phyloP scores from a whole-genome alignment of 2,329 filamentous ascomycete species.

The Coniochaeta ligniaria region DNA sequence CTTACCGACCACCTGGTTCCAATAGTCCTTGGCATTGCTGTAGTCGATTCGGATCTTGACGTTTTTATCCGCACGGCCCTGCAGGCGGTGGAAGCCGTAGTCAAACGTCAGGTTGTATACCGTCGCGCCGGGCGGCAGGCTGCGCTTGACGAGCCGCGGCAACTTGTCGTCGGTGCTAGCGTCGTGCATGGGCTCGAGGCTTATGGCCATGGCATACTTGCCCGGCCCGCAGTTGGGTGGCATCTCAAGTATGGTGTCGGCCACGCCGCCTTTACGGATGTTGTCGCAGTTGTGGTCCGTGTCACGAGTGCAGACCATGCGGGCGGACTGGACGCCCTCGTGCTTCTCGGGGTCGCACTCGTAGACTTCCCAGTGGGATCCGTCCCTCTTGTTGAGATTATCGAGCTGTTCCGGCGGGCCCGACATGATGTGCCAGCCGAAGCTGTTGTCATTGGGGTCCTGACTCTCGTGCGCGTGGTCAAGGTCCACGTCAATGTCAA shows the following conservation, averaged over 20 bases:
- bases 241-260: conserved; percentile 22
- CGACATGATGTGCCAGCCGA: conserved; percentile 24
- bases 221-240: conserved; percentile 29
- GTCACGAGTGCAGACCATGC: too few relatives aligned
- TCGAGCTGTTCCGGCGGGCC: conserved; percentile 23
- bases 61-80: conserved; percentile 20
- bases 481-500: too few relatives aligned
- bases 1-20: conserved; percentile 25
- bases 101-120: conserved; percentile 11
- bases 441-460: conserved; percentile 21
- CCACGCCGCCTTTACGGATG: too few relatives aligned
- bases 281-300: too few relatives aligned
- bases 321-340: too few relatives aligned
- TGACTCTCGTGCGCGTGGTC: too few relatives aligned
- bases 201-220: conserved; percentile 28
- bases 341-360: too few relatives aligned
- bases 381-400: conserved; percentile 13
- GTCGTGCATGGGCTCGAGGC: too few relatives aligned
- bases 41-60: conserved; percentile 30
- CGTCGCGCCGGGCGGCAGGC: too few relatives aligned
- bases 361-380: too few relatives aligned
- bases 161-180: too few relatives aligned
- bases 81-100: conserved; percentile 28
- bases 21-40: conserved; percentile 28
- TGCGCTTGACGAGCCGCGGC: too few relatives aligned